Percentiles rank a stretch among this genome's conserved stretches.
phyloP scores from a whole-genome alignment of 2,329 filamentous ascomycete genomes.

The Colletotrichum sp. region DNA sequence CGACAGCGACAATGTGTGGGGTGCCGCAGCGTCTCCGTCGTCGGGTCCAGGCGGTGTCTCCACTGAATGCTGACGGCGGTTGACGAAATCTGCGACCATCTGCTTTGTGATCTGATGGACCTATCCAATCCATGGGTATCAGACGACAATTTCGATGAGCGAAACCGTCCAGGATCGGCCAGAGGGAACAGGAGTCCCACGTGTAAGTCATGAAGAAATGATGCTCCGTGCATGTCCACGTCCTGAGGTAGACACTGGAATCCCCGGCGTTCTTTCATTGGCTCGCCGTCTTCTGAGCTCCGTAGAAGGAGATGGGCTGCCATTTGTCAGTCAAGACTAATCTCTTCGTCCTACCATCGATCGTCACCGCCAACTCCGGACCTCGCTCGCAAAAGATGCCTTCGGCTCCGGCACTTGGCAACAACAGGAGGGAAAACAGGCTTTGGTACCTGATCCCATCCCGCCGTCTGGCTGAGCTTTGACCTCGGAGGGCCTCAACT shows the following conservation, averaged over 20 bases:
- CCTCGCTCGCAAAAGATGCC: background rate
- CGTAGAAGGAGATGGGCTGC: background rate
- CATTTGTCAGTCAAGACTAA: conserved; percentile 5
- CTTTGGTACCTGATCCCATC: background rate
- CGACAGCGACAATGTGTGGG: background rate
- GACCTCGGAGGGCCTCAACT: background rate
- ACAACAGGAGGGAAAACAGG: background rate
- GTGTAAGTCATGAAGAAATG: background rate
- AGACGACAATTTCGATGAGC: background rate
- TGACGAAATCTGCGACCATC: background rate
- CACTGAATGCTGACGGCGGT: background rate
- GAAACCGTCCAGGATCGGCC: background rate
- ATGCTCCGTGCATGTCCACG: background rate
- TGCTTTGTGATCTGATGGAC: background rate
- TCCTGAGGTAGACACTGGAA: background rate
- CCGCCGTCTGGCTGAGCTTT: background rate
- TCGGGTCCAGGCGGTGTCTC: background rate
- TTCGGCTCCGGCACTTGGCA: background rate
- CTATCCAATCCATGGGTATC: background rate
- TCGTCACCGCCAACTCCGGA: background rate
- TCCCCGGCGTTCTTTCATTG: background rate
- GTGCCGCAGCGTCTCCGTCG: background rate
- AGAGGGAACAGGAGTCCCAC: background rate
- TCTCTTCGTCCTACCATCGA: background rate
- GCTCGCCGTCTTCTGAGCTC: background rate